Conservation (phyloP, 2,329 filamentous ascomycete species). For the Pseudocercospora vitis region DNA sequence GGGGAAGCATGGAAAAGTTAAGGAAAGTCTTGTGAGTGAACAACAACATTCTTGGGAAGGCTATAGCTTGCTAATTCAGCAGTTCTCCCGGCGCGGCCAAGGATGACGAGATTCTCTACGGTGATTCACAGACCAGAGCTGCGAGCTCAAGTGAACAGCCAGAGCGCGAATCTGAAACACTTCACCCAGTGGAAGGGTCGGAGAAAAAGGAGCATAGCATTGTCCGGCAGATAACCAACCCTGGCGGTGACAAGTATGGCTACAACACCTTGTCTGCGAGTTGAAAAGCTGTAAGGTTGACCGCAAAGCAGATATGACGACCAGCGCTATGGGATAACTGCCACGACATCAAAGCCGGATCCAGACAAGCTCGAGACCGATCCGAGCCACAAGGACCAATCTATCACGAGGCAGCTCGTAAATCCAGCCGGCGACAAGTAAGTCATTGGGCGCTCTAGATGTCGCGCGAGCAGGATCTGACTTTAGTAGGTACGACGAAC, state of each 20-base stretch:
- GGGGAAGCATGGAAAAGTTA: constrained; percentile 45
- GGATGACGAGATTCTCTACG: constrained; percentile 40
- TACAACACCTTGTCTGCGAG: no score
- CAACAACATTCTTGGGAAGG: background rate
- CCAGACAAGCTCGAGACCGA: constrained; percentile 14
- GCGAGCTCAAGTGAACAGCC: constrained; percentile 12
- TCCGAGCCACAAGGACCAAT: constrained; percentile 14
- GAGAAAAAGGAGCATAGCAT: constrained; percentile 25
- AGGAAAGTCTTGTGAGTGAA: constrained; percentile 45
- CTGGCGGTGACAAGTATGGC: constrained; percentile 22
- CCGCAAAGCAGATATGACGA: no score
- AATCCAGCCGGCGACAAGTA: constrained; percentile 28
- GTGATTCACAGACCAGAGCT: constrained; percentile 24
- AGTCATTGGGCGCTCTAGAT: background rate
- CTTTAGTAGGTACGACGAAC: constrained; percentile 22
- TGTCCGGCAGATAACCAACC: constrained; percentile 24
- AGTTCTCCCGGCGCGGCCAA: constrained; percentile 38
- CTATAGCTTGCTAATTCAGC: constrained; percentile 1
- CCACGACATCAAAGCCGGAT: constrained; percentile 13
- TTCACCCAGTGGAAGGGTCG: constrained; percentile 14
- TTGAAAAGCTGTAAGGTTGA: no score
- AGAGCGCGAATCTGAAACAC: constrained; percentile 12
- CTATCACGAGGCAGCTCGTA: constrained; percentile 14
- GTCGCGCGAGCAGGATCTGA: no score
- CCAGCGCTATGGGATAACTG: constrained; percentile 21